Evolutionary conservation across 2,329 filamentous ascomycete species (phyloP).

Genomic region (Capronia coronata): DNA sequence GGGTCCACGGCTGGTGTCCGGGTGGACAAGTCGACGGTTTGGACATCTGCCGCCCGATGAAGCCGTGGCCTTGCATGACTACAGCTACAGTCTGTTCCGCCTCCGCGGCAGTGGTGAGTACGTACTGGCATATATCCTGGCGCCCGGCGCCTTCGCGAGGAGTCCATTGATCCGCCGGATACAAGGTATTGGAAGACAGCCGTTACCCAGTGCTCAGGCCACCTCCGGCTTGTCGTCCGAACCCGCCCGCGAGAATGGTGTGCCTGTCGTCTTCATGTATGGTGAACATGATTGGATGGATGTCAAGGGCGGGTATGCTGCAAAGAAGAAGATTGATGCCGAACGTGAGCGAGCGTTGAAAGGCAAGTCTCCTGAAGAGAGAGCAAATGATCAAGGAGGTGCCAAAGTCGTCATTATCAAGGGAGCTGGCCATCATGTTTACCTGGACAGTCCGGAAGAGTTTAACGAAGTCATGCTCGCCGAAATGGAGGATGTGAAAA

Average conservation of each 20-base stretch:
- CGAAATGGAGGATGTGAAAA: slow-evolving; percentile 60
- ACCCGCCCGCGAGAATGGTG: slow-evolving; percentile 53
- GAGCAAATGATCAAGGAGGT: slow-evolving; percentile 64
- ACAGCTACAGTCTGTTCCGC: slow-evolving; percentile 89
- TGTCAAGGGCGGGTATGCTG: slow-evolving; percentile 71
- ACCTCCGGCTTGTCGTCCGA: slow-evolving; percentile 1
- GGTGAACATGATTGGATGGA: slow-evolving; percentile 99
- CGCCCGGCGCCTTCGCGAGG: slow-evolving; percentile 86
- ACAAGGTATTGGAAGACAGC: slow-evolving; percentile 74
- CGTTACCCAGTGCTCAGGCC: slow-evolving; percentile 31
- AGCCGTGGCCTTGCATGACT: slow-evolving; percentile 79
- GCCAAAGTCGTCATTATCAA: slow-evolving; percentile 75
- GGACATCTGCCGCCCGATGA: slow-evolving; percentile 76
- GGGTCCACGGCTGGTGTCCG: slow-evolving; percentile 84
- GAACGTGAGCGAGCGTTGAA: slow-evolving; percentile 56
- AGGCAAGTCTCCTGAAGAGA: slow-evolving; percentile 61
- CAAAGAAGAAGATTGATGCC: slow-evolving; percentile 69
- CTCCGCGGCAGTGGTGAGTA: slow-evolving; percentile 92
- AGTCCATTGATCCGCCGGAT: slow-evolving; percentile 82
- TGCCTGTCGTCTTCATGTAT: slow-evolving; percentile 89
- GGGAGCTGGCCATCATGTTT: slow-evolving; percentile 65
- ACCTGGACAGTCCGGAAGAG: slow-evolving; percentile 63
- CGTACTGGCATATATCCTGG: slow-evolving; percentile 83
- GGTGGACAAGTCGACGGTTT: slow-evolving; percentile 90
- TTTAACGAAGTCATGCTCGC: slow-evolving; percentile 60